These are phyloP conservation scores for Alternaria atra DNA, from an alignment of 2,329 filamentous ascomycete genomes.

Conservation along the genomic window DNA sequence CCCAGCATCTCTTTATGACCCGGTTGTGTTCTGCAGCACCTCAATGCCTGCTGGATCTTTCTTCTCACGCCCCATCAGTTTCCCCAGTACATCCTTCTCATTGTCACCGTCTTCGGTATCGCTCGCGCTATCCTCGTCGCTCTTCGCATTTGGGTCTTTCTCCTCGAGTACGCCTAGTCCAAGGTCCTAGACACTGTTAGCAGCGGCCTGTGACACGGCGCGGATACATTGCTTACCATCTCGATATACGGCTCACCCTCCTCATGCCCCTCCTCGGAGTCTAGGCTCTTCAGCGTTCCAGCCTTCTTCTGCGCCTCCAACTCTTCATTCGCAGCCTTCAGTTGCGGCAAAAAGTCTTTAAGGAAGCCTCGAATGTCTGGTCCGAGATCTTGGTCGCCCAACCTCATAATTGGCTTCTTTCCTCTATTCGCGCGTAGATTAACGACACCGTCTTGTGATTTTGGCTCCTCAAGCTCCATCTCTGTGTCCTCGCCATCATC, in stretches of 20 bases:
- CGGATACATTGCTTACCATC: constrained; percentile 42
- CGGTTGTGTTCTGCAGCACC: constrained; percentile 36
- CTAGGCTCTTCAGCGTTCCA: constrained; percentile 49
- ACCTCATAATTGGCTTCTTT: constrained; percentile 44
- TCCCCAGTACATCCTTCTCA: constrained; percentile 48
- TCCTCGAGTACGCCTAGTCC: constrained; percentile 58
- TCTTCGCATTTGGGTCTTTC: constrained; percentile 40
- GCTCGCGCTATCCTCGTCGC: constrained; percentile 32
- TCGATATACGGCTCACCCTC: constrained; percentile 51
- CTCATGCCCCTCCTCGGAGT: constrained; percentile 35
- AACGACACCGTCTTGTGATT: constrained; percentile 26
- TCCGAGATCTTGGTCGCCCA: constrained; percentile 34
- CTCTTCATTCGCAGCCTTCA: constrained; percentile 55
- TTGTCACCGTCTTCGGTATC: constrained; percentile 26
- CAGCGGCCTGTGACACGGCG: neutral
- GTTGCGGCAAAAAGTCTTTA: constrained; percentile 53
- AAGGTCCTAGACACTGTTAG: constrained; percentile 46
- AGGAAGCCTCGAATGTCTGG: constrained; percentile 48
- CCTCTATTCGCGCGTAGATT: constrained; percentile 44
- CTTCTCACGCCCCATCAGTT: constrained; percentile 48
- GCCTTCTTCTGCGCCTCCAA: constrained; percentile 52
- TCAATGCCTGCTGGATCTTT: constrained; percentile 37
- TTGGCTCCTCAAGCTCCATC: constrained; percentile 11
- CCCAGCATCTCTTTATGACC: constrained; percentile 17
- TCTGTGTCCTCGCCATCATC: constrained; percentile 27